Base-by-base conservation (phyloP, 1,284 basidiomycete species). In the Heterobasidion occidentale region DNA sequence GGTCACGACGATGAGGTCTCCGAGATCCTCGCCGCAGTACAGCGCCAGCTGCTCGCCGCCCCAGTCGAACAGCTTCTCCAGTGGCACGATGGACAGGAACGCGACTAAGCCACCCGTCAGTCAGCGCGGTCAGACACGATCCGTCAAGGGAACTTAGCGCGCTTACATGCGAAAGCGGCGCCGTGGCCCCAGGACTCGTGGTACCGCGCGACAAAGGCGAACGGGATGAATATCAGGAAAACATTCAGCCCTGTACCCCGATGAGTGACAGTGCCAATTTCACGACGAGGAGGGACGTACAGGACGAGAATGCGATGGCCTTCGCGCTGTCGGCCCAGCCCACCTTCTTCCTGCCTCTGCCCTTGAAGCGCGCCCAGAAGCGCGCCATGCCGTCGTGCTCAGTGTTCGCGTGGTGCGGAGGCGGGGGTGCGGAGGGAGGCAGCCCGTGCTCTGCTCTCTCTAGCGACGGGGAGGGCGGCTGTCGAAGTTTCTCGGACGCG, bases 191-290 rank as follows among this genome's bases (percentile, higher is more conserved):
- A 42, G 52, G 54, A 52, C 55, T 62, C 63, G 12, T 53, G 56
- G 55, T 80, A 86, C 62, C 86, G 81, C 0, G 78, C 73, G 1
- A 71, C 74, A 84, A 85, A 89, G 7, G 84, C 80, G 36, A 87
- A 59, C 0, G 86, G 85, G 9, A 87, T 74, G 61, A 83, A 75
- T 1, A 87, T 17, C n/a, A 87, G 62, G 35, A 88, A 72, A 0
- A 79, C 17, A 60, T 86, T 88, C 17, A 86, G 63, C 75, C 77
- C 83, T 84, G 42, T 2, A 9, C 38, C 27, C 27, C 27, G 27
- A 27, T 27, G 27, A 27, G 27, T 3, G 27, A 27, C 27, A 5
- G 3, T 7, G 38, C 6, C 1, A 3, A 4, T 6, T 11, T 4
- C n/a, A 7, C 2, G 38, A 3, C 38, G n/a, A 42, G 2, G 38